Evolutionary conservation across 1,284 basidiomycete species (phyloP).

Genomic region (Boletus austroedulis): DNA sequence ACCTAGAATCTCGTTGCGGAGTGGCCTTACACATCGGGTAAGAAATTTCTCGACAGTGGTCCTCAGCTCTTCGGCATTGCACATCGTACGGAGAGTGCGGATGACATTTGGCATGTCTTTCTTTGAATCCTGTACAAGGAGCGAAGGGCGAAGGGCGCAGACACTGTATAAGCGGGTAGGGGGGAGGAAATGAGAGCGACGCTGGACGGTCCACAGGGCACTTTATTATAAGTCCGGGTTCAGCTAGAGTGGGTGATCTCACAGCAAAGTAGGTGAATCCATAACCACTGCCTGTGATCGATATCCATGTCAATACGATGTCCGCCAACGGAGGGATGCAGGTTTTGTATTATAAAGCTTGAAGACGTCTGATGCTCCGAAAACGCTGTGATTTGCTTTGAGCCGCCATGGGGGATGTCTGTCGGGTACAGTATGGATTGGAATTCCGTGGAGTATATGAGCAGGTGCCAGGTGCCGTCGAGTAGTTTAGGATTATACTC

Average conservation of each 20-base stretch:
- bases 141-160: not conserved
- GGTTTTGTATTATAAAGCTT: not conserved
- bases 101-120: constrained; percentile 28
- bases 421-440: constrained; percentile 6
- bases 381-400: not conserved
- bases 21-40: constrained; percentile 30
- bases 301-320: not conserved
- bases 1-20: constrained; percentile 28
- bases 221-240: constrained; percentile 24
- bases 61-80: constrained; percentile 17
- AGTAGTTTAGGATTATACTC: not conserved
- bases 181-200: not conserved
- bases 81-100: constrained; percentile 24
- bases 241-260: not conserved
- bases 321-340: not conserved
- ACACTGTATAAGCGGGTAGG: not conserved
- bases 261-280: not conserved
- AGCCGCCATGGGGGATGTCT: too few relatives aligned
- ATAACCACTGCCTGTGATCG: constrained; percentile 4
- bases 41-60: constrained; percentile 15
- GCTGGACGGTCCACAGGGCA: not conserved
- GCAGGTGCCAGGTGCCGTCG: not conserved
- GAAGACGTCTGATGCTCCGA: not conserved
- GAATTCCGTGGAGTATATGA: constrained; percentile 2
- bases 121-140: constrained; percentile 32